Conservation (phyloP, 192 early-diverging fungal species). For the Spinellus fusiger region DNA sequence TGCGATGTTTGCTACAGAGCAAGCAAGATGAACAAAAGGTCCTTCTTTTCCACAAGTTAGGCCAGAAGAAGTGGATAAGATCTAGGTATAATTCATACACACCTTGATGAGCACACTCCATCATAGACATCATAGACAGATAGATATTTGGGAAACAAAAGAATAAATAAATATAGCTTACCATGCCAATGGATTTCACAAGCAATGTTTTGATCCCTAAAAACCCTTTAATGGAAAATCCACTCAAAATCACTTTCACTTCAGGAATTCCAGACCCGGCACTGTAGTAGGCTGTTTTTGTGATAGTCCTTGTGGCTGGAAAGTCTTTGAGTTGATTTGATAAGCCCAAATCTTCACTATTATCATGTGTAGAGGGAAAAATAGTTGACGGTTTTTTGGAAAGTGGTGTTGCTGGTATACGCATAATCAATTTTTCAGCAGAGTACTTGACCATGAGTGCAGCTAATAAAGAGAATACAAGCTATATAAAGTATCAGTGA, state of each 20-base stretch:
- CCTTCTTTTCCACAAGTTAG: constrained; percentile 90
- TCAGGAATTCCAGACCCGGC: constrained; percentile 95
- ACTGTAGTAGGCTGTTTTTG: constrained; percentile 72
- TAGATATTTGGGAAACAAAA: too few species aligned
- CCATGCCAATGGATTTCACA: constrained; percentile 86
- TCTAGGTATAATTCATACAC: constrained; percentile 23
- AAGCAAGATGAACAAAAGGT: constrained; percentile 88
- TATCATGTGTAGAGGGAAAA: constrained; percentile 4
- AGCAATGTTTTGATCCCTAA: constrained; percentile 83
- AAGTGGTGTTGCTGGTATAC: constrained; percentile 4
- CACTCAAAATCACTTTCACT: constrained; percentile 91
- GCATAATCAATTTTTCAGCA: constrained; percentile 28
- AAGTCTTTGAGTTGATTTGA: background rate
- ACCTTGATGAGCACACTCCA: too few species aligned
- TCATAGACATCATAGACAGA: too few species aligned
- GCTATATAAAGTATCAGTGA: constrained; percentile 18
- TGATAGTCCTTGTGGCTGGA: constrained; percentile 18
- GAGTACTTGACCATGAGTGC: constrained; percentile 57
- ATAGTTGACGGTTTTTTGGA: constrained; percentile 11
- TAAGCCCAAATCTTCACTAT: background rate
- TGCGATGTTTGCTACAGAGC: constrained; percentile 83
- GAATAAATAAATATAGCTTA: constrained; percentile 36
- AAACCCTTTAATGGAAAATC: constrained; percentile 92
- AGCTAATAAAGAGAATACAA: constrained; percentile 49
- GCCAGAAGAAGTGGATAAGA: constrained; percentile 77